phyloP scores from a whole-genome alignment of 805 yeast species.

The Candida ulmi region DNA sequence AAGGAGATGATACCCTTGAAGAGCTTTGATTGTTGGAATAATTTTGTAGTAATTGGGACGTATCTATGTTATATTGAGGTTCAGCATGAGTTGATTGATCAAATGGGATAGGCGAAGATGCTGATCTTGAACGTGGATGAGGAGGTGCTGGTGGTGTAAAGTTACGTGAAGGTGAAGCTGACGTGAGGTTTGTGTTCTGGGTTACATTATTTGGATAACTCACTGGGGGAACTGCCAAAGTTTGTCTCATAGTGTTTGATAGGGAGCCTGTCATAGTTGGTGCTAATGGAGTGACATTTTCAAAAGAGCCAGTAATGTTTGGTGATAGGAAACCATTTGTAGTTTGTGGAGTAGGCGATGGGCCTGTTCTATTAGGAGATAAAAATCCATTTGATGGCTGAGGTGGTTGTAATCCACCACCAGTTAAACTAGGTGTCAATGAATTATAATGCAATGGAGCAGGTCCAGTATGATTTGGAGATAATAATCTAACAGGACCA shows the following conservation, averaged over 20 bases:
- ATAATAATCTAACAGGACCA: constrained; percentile 12
- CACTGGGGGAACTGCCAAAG: neutral
- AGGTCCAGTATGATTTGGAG: constrained; percentile 12
- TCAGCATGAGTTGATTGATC: constrained; percentile 5
- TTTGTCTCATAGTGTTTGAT: constrained; percentile 16
- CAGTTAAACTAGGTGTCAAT: constrained; percentile 2
- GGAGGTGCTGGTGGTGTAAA: constrained; percentile 13
- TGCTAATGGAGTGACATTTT: constrained; percentile 20
- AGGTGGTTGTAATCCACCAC: neutral
- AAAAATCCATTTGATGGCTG: constrained; percentile 1
- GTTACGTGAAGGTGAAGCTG: constrained; percentile 4
- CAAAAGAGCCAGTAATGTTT: constrained; percentile 7
- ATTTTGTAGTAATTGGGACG: constrained; percentile 12
- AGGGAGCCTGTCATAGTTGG: constrained; percentile 39
- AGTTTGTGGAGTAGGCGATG: neutral
- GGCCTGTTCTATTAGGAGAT: constrained; percentile 23
- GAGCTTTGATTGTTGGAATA: constrained; percentile 4
- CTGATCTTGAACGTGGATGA: constrained; percentile 15
- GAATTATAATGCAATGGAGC: constrained; percentile 6
- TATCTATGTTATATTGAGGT: neutral
- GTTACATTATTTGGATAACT: constrained; percentile 1
- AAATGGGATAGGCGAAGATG: constrained; percentile 18
- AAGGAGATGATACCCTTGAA: constrained; percentile 22
- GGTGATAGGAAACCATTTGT: constrained; percentile 11
- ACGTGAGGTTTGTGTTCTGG: neutral